These are phyloP conservation scores for Fomitopsis pinicola DNA, from an alignment of 1,284 basidiomycete genomes.

Conservation along the genomic window DNA sequence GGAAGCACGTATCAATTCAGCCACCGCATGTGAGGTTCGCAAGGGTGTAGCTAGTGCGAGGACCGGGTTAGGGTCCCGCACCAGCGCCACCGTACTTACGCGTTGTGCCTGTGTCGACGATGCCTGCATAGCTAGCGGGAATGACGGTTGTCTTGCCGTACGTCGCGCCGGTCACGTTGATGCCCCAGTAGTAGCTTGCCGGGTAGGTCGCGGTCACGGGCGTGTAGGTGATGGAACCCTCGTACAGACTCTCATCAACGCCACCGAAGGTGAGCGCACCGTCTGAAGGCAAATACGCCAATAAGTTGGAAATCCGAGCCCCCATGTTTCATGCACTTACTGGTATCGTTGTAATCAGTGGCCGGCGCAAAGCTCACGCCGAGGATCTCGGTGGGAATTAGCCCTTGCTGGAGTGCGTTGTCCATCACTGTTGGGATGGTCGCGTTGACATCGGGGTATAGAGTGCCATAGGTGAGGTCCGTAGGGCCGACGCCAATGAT, in stretches of 20 bases:
- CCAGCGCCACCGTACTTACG: conserved; percentile 23
- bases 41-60: background rate
- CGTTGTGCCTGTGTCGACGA: conserved; percentile 55
- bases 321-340: background rate
- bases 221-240: conserved; percentile 7
- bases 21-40: background rate
- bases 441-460: conserved; percentile 14
- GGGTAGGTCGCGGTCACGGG: conserved; percentile 20
- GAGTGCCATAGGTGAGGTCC: conserved; percentile 40
- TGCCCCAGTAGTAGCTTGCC: conserved; percentile 30
- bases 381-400: conserved; percentile 39
- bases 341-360: conserved; percentile 4
- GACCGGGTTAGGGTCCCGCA: background rate
- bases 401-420: conserved; percentile 35
- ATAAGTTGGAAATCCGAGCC: background rate
- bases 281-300: background rate
- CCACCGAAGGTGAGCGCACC: conserved; percentile 7
- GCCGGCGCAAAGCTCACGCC: conserved; percentile 49
- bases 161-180: conserved; percentile 32
- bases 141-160: conserved; percentile 29
- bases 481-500: conserved; percentile 55
- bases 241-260: conserved; percentile 2
- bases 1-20: background rate
- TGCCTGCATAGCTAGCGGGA: conserved; percentile 38
- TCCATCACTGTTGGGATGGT: conserved; percentile 34